Evolutionary conservation across 306 rosid genomes (phyloP), one percentile per base, ranked within the genome.

Genomic region (Lathyrus sativus): DNA sequence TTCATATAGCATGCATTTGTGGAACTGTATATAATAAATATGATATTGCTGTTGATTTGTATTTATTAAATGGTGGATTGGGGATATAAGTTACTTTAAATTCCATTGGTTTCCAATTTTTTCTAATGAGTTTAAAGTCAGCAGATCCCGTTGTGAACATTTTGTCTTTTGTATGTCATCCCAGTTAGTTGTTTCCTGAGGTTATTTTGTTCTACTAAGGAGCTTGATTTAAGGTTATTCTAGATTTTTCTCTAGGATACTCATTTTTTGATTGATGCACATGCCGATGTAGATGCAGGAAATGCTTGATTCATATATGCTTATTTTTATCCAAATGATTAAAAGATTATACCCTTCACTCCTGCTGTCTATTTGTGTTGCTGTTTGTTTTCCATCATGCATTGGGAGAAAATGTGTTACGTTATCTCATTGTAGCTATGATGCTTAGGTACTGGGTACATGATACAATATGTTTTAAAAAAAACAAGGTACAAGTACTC

Each of bases 371-470:
- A 46, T 53, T 18, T 63, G 24, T 22, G 10, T 24, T 24, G 7
- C 19, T 28, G 19, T 74, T 39, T 68, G 22, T 70, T 59, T 72
- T 44, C 12, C 37, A 54, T 41, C 28, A 35, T 72, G 33, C 19
- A 13, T 55, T 67, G 46, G 26, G 62, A 41, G 45, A 67, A 76
- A 72, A 53, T 38, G 37, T 18, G 18, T 11, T 55, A 61, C 62
- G 28, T 43, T 65, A 38, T 61, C 6, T 31, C 0, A 4, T 62
- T 54, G 45, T 37, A 28, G 19, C 38, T 35, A 35, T 7, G 9
- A 35, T 35, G 39, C 39, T 35, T 35, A 35, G 39, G 39, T 35
- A 35, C 39, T 35, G 39, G 39, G 39, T 35, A 6, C 39, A 7
- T 8, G 39, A 35, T 35, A 35, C 39, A 35, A 35, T 35, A 7